These are phyloP conservation scores for Serendipita indica DNA, from an alignment of 768 basidiomycete genomes.

Conservation along the genomic window DNA sequence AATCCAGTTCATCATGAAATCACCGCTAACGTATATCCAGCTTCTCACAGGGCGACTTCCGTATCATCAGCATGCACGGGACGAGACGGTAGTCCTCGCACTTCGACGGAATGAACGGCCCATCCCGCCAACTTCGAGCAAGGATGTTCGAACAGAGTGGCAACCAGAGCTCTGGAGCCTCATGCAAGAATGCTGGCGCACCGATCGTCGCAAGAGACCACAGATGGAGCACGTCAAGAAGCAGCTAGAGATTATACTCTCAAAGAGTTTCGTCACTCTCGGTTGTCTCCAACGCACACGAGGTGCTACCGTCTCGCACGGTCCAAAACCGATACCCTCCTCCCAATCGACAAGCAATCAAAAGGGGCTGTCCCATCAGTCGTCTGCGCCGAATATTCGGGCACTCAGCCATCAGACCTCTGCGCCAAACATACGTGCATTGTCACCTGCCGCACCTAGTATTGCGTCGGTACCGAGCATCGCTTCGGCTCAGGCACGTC, in stretches of 20 bases:
- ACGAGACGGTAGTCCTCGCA: neutral
- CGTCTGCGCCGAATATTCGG: no score
- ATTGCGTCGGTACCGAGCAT: no score
- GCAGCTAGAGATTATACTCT: neutral
- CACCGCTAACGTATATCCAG: neutral
- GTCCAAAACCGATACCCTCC: no score
- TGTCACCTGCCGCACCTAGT: no score
- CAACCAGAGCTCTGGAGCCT: neutral
- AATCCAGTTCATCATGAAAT: neutral
- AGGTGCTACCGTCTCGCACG: neutral
- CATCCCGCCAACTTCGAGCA: neutral
- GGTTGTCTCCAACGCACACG: neutral
- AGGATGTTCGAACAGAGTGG: neutral
- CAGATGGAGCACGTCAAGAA: neutral
- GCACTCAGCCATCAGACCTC: no score
- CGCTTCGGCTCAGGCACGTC: no score
- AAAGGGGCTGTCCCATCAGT: no score
- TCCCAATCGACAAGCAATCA: no score
- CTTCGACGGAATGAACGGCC: neutral
- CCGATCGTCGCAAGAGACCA: neutral
- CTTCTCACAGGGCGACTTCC: neutral
- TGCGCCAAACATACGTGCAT: no score
- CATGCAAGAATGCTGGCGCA: conserved; percentile 3
- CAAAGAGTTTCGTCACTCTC: neutral
- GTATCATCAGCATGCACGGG: neutral